Evolutionary conservation across 2,329 filamentous ascomycete genomes (phyloP).

Genomic region (Periglandula ipomoeae): DNA sequence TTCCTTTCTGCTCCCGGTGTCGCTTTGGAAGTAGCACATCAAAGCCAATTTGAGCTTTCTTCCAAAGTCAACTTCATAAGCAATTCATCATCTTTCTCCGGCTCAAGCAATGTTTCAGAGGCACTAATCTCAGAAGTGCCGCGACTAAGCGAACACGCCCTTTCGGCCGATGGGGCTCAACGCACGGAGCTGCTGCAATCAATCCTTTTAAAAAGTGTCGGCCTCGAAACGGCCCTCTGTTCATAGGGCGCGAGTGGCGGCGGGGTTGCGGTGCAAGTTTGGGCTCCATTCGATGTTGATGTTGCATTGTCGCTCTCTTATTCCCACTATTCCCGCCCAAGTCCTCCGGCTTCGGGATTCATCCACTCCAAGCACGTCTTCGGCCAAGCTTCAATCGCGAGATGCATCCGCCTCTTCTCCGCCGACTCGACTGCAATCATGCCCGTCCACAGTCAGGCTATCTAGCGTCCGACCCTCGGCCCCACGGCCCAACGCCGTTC

Average conservation of each 20-base stretch:
- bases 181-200: too few relatives aligned
- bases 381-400: neutral
- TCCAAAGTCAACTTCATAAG: too few relatives aligned
- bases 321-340: slow-evolving; percentile 1
- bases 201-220: neutral
- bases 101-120: too few relatives aligned
- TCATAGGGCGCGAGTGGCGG: neutral
- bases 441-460: neutral
- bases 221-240: neutral
- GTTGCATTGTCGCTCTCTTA: neutral
- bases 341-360: neutral
- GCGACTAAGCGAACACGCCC: too few relatives aligned
- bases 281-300: neutral
- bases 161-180: too few relatives aligned
- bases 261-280: neutral
- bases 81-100: too few relatives aligned
- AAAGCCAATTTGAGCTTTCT: too few relatives aligned
- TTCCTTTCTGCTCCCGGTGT: too few relatives aligned
- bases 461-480: neutral
- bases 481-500: neutral
- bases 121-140: too few relatives aligned
- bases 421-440: too few relatives aligned
- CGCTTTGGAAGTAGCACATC: too few relatives aligned
- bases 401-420: too few relatives aligned
- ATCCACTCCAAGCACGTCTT: neutral